Evolutionary conservation across 2,329 filamentous ascomycete genomes (phyloP).

Genomic region (Hymenotorrendiella dingleyae): DNA sequence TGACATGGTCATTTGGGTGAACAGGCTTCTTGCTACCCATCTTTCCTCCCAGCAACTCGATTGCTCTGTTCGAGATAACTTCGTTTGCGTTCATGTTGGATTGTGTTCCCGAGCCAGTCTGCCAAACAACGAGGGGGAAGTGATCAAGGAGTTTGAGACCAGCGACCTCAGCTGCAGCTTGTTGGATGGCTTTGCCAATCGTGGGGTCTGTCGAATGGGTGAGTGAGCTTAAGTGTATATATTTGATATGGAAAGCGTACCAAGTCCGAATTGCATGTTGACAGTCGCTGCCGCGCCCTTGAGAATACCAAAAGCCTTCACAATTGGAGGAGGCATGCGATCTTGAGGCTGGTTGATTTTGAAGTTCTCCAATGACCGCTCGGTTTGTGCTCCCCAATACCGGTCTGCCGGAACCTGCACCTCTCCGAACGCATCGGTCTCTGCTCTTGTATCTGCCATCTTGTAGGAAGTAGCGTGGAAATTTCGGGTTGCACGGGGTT

Average conservation of each 20-base stretch:
- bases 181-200: constrained; percentile 86
- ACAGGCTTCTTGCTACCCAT: constrained; percentile 98
- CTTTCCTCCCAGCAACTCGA: constrained; percentile 89
- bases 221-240: constrained; percentile 21
- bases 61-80: constrained; percentile 98
- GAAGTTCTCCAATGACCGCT: constrained; percentile 96
- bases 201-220: constrained; percentile 65
- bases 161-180: constrained; percentile 89
- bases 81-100: constrained; percentile 99
- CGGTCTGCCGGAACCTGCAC: constrained; percentile 85
- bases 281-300: constrained; percentile 95
- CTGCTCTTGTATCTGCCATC: constrained; percentile 61
- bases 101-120: constrained; percentile 97
- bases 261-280: constrained; percentile 92
- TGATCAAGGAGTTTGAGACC: constrained; percentile 91
- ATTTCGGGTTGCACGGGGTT: constrained; percentile 20
- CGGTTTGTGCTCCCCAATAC: constrained; percentile 98
- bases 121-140: constrained; percentile 98
- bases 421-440: constrained; percentile 97
- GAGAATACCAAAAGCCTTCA: constrained; percentile 91
- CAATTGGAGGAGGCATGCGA: constrained; percentile 89
- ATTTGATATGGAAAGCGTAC: constrained; percentile 37
- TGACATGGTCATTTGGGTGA: constrained; percentile 99
- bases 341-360: constrained; percentile 99
- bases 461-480: constrained; percentile 29